Conservation (phyloP, 805 yeast species). For the Blastobotrys americana region DNA sequence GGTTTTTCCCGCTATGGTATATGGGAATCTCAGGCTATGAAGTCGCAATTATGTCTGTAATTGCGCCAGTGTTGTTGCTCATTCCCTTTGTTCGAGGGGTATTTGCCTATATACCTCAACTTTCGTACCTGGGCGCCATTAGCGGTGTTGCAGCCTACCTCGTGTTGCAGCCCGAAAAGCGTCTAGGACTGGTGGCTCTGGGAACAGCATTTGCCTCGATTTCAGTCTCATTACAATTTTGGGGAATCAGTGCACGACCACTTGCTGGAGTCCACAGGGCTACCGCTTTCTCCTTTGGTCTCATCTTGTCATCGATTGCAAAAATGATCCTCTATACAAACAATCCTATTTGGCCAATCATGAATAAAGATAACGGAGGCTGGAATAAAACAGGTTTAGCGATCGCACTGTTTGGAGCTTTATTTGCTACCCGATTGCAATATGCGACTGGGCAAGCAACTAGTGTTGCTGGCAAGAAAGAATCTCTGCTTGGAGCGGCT, state of each 20-base stretch:
- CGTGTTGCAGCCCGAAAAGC: constrained; percentile 57
- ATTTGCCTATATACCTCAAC: constrained; percentile 41
- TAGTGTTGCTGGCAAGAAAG: constrained; percentile 19
- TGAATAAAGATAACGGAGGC: constrained; percentile 83
- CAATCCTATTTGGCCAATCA: constrained; percentile 94
- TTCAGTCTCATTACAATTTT: constrained; percentile 50
- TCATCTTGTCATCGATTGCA: constrained; percentile 62
- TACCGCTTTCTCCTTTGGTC: constrained; percentile 60
- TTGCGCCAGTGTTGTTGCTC: constrained; percentile 52
- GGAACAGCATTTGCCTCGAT: constrained; percentile 61
- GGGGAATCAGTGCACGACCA: constrained; percentile 31
- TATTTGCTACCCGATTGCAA: constrained; percentile 45
- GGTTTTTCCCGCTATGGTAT: constrained; percentile 98
- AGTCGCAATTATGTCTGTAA: constrained; percentile 50
- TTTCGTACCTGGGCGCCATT: constrained; percentile 47
- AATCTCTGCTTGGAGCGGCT: constrained; percentile 40
- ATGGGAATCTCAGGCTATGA: constrained; percentile 98
- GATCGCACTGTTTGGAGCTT: constrained; percentile 56
- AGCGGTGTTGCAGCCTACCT: constrained; percentile 73
- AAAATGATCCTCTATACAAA: constrained; percentile 75
- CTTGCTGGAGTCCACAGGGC: constrained; percentile 37
- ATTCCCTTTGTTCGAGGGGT: constrained; percentile 39
- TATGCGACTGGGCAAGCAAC: constrained; percentile 16
- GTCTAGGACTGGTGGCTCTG: constrained; percentile 56
- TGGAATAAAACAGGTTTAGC: constrained; percentile 63